Conservation (phyloP, 129 eudicot genomes). For the Chrysanthemum seticuspe region DNA sequence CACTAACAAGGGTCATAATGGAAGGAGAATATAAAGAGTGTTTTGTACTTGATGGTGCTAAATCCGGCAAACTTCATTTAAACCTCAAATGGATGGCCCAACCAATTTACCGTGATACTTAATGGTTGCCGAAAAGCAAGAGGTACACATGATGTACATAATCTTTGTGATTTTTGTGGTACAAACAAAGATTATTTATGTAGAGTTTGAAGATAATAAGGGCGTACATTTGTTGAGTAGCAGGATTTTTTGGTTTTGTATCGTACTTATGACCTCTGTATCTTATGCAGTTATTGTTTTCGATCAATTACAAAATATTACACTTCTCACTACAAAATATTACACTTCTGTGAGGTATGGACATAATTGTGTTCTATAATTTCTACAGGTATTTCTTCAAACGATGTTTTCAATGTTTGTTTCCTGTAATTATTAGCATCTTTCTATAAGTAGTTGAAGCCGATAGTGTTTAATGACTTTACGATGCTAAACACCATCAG, state of each 20-base stretch:
- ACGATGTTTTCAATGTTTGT: too few species aligned
- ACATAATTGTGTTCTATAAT: not conserved
- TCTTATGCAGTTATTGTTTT: not conserved
- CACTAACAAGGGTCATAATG: conserved; percentile 81
- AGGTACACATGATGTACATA: conserved; percentile 31
- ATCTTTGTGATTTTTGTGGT: conserved; percentile 32
- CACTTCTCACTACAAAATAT: not conserved
- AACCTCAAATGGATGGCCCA: conserved; percentile 86
- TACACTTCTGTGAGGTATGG: not conserved
- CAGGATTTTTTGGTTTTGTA: conserved; percentile 31
- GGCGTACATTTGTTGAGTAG: conserved; percentile 15
- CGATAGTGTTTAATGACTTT: too few species aligned
- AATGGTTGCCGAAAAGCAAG: too few species aligned
- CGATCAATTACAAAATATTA: not conserved
- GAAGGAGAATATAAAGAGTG: conserved; percentile 84
- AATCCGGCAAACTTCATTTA: conserved; percentile 71
- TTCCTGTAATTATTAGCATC: too few species aligned
- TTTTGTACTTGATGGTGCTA: conserved; percentile 81
- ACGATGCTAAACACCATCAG: too few species aligned
- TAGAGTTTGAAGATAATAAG: conserved; percentile 25
- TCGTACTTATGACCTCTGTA: not conserved
- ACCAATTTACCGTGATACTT: conserved; percentile 58
- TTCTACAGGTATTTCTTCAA: too few species aligned
- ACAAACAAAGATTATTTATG: conserved; percentile 15
- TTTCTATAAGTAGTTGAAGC: too few species aligned